Evolutionary conservation across 768 basidiomycete species (phyloP), one percentile per base, ranked within the genome.

Genomic region (Pleurotus cornucopiae): DNA sequence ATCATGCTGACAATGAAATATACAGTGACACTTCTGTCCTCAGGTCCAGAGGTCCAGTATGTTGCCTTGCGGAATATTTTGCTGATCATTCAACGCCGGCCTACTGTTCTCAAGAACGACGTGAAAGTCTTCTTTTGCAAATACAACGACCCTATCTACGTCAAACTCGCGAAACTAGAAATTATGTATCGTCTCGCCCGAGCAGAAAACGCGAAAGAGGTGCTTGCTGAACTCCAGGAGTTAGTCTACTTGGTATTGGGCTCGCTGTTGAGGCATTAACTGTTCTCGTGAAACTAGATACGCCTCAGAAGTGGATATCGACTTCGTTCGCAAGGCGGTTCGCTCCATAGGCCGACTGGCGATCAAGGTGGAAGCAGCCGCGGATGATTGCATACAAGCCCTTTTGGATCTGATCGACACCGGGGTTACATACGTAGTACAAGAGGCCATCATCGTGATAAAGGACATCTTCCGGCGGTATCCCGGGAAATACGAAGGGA

Each of bases 91-190:
- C 97, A 98, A 73, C 84, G 96, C 47, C 82, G 97, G 26, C 94
- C 97, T 2, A 71, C 85, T 11, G 92, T 99, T 30, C 76, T 99
- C 41, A 91, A 91, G 72, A 97, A 97, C 71, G 97, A 98, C 67
- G 96, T 99, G 66, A 94, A 94, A 64, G 95, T 98, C 12, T 98
- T 99, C 74, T 99, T 99, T 74, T 98, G 94, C 89, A 98, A 99
- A 72, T 99, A 98, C 71, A 98, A 98, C 68, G 97, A 98, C 65
- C 97, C 97, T 2, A 97, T 98, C 62, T 99, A 98, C 68, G 93
- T 98, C 69, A 98, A 99, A 69, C 80, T 99, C 26, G 96, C 95
- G 49, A 98, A 99, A 64, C 77, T 99, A 52, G 97, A 98, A 71
- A 98, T 98, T 66, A 98, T 99, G 91, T 98, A 98, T 71, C 86